Percentiles rank a stretch among this genome's conserved stretches.
phyloP scores from a whole-genome alignment of 2,329 filamentous ascomycete species.

The Fusarium nisikadoi region DNA sequence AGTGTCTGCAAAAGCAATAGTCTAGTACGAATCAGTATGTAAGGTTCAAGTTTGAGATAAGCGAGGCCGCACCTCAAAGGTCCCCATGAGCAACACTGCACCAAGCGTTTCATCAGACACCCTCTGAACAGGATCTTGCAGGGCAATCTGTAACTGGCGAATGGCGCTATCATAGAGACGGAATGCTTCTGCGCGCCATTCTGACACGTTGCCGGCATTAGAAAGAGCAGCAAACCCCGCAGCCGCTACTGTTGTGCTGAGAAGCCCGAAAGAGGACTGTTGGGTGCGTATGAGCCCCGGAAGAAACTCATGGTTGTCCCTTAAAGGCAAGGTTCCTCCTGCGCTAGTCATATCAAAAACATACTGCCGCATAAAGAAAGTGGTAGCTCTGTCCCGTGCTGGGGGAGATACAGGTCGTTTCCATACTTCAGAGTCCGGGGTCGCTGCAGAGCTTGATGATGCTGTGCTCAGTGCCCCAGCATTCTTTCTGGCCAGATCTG shows the following conservation, averaged over 20 bases:
- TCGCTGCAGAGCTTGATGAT: neutral
- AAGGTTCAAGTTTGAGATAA: neutral
- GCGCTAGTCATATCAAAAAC: neutral
- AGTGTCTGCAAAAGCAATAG: constrained; percentile 26
- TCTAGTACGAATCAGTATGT: neutral
- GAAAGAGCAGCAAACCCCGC: constrained; percentile 37
- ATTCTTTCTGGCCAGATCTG: neutral
- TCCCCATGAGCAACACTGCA: constrained; percentile 37
- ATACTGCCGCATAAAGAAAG: constrained; percentile 39
- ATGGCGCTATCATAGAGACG: constrained; percentile 29
- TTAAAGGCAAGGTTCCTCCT: neutral
- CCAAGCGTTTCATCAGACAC: constrained; percentile 34
- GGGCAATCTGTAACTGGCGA: constrained; percentile 11
- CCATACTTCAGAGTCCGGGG: neutral
- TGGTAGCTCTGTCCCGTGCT: constrained; percentile 19
- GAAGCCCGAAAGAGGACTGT: constrained; percentile 17
- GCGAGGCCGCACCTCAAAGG: constrained; percentile 21
- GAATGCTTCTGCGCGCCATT: constrained; percentile 33
- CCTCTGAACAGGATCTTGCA: constrained; percentile 16
- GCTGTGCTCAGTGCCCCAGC: accelerated
- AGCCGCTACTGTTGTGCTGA: constrained; percentile 28
- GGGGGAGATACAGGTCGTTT: constrained; percentile 22
- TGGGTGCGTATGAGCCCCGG: constrained; percentile 21
- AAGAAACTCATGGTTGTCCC: constrained; percentile 32
- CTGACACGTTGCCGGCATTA: constrained; percentile 21